A percentile compares a stretch with the other conserved stretches of the same genome.
Conservation (phyloP, 2,329 filamentous ascomycete species). For the Raffaelea deltoideospora region DNA sequence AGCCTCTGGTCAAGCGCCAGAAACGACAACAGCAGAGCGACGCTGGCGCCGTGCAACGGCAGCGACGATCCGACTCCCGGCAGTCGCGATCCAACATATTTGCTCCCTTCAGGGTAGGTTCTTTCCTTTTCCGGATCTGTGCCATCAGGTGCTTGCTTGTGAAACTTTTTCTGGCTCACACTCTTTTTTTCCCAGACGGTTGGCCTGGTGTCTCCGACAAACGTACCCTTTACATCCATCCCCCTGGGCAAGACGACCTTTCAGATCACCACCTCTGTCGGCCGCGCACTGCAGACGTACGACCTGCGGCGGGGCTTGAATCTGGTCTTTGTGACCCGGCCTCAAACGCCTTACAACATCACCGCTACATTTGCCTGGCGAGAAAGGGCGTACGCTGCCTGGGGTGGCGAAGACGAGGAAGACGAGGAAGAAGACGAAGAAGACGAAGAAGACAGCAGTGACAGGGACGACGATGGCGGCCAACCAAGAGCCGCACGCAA, state of each 20-base stretch:
- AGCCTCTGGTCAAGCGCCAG: constrained; percentile 62
- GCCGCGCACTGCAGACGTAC: constrained; percentile 84
- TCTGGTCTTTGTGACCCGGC: constrained; percentile 82
- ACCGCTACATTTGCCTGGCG: constrained; percentile 83
- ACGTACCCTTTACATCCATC: constrained; percentile 77
- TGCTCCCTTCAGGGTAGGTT: constrained; percentile 73
- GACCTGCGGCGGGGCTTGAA: constrained; percentile 82
- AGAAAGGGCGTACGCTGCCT: constrained; percentile 75
- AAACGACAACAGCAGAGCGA: too few species aligned
- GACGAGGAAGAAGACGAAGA: neutral
- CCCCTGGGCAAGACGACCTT: constrained; percentile 89
- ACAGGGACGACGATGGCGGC: neutral
- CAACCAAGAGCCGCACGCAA: constrained; percentile 8
- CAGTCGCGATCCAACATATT: constrained; percentile 91
- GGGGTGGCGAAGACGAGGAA: constrained; percentile 40
- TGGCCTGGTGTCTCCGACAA: constrained; percentile 80
- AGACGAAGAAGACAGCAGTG: neutral
- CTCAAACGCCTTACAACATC: constrained; percentile 73
- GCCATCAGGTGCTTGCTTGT: too few species aligned
- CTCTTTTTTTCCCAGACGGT: constrained; percentile 53
- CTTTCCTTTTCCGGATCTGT: neutral
- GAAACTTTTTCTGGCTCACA: too few species aligned
- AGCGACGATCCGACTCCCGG: constrained; percentile 19
- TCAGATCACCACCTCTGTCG: constrained; percentile 92
- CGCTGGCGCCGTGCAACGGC: constrained; percentile 19